Evolutionary conservation across 306 rosid genomes (phyloP), one percentile per base, ranked within the genome.

Genomic region (Begonia peltatifolia): DNA sequence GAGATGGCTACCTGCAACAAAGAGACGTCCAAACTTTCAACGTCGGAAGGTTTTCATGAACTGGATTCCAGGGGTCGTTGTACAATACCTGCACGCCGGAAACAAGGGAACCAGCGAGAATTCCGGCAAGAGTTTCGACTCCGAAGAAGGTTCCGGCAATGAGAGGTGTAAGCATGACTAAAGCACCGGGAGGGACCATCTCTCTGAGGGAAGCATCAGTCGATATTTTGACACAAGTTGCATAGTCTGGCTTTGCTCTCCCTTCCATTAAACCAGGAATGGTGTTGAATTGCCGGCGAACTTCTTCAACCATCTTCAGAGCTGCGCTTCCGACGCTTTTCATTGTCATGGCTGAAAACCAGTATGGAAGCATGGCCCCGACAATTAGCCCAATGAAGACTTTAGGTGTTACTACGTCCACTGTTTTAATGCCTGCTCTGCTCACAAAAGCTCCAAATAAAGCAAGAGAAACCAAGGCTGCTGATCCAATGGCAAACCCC

Each of bases 291-390:
- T 78, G 79, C 47, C 79, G 59, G 14, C 81, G 76, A 69, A 81
- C 88, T 55, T 84, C 81, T 72, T 81, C 86, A 7, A 84, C 84
- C 86, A 81, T 84, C 72, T 78, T 78, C 63, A 78, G 81, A n/a
- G 89, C 79, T 30, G 88, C 94, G 47, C 74, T 78, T 23, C 86
- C 89, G 1, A 81, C 82, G 15, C 84, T 76, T 78, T 76, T 81
- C 84, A 81, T 84, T 53, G 86, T 74, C 86, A 78, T 80, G 69
- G 85, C 83, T 11, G 81, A 78, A 68, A 84, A 84, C 81, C 85
- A 80, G 68, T 80, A 76, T 7, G 86, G 79, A 76, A 78, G 88
- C 94, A 84, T 80, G 30, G 86, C 79, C 54, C 88, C 85, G 44
- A 80, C 77, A 44, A 75, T 55, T 76, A 84, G 53, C 49, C 94